These are phyloP conservation scores for Yamadazyma insecticola DNA, from an alignment of 805 yeast genomes.

Conservation along the genomic window DNA sequence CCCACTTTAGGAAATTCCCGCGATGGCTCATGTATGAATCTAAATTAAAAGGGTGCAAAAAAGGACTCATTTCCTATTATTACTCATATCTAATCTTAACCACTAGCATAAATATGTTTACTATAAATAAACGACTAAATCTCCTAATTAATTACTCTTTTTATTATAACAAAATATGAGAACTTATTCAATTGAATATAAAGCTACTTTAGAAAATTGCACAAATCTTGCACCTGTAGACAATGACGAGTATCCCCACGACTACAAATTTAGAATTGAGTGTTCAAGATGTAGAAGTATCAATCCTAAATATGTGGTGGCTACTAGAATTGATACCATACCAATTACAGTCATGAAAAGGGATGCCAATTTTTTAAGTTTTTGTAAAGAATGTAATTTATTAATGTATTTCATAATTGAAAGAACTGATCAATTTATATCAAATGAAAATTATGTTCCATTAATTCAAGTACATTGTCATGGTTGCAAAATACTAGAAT, in stretches of 20 bases:
- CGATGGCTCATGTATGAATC: too few relatives aligned
- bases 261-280: conserved; percentile 9
- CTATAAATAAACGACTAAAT: too few relatives aligned
- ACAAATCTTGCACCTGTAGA: conserved; percentile 12
- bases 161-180: too few relatives aligned
- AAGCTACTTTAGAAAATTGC: conserved; percentile 10
- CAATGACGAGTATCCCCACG: conserved; percentile 12
- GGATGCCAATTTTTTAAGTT: conserved; percentile 6
- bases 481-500: conserved; percentile 8
- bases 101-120: too few relatives aligned
- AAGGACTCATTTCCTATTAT: too few relatives aligned
- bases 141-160: too few relatives aligned
- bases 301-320: conserved; percentile 6
- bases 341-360: conserved; percentile 4
- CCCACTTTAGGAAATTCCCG: too few relatives aligned
- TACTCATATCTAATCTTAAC: too few relatives aligned
- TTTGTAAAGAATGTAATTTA: conserved; percentile 11
- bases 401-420: too few relatives aligned
- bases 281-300: conserved; percentile 7
- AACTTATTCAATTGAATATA: conserved; percentile 7
- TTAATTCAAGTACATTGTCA: conserved; percentile 9
- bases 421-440: too few relatives aligned
- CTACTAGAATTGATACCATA: conserved; percentile 7
- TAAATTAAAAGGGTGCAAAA: too few relatives aligned
- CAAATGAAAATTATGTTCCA: conserved; percentile 2